These are phyloP conservation scores for Antrodiella citrinella DNA, from an alignment of 768 basidiomycete species.

Conservation along the genomic window DNA sequence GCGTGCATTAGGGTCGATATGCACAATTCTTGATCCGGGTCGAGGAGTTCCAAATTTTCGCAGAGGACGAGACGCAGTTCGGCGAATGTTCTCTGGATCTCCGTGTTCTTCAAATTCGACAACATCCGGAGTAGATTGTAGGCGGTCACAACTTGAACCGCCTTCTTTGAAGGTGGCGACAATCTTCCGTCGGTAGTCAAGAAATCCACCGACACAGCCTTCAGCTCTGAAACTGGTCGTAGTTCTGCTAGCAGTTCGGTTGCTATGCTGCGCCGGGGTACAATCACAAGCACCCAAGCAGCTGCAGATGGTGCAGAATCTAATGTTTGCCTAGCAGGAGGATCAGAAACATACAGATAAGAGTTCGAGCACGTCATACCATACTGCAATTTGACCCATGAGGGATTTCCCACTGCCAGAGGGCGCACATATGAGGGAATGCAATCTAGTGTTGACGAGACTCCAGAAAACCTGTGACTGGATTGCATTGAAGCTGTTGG, in stretches of 20 bases:
- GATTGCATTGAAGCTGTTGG: constrained; percentile 67
- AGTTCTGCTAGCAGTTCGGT: constrained; percentile 50
- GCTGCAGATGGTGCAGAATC: constrained; percentile 26
- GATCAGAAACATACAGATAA: constrained; percentile 11
- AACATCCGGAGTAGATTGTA: constrained; percentile 39
- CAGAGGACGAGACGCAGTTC: constrained; percentile 61
- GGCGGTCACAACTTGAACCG: constrained; percentile 53
- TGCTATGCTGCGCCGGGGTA: constrained; percentile 50
- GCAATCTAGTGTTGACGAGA: constrained; percentile 53
- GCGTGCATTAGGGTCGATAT: constrained; percentile 65
- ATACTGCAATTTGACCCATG: constrained; percentile 53
- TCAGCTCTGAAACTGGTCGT: constrained; percentile 27
- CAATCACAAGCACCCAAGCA: constrained; percentile 57
- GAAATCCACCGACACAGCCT: constrained; percentile 34
- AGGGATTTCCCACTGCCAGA: constrained; percentile 75
- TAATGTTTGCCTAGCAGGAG: constrained; percentile 44
- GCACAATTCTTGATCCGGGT: constrained; percentile 73
- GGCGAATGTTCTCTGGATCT: background rate
- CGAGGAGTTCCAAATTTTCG: constrained; percentile 80
- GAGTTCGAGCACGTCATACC: constrained; percentile 40
- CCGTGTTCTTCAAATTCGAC: constrained; percentile 8
- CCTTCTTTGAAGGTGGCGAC: constrained; percentile 28
- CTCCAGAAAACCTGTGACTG: constrained; percentile 91
- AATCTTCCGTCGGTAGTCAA: constrained; percentile 26
- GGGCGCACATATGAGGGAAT: constrained; percentile 72